Conservation (phyloP, 345 rosid genomes). For the Erucastrum elatum region DNA sequence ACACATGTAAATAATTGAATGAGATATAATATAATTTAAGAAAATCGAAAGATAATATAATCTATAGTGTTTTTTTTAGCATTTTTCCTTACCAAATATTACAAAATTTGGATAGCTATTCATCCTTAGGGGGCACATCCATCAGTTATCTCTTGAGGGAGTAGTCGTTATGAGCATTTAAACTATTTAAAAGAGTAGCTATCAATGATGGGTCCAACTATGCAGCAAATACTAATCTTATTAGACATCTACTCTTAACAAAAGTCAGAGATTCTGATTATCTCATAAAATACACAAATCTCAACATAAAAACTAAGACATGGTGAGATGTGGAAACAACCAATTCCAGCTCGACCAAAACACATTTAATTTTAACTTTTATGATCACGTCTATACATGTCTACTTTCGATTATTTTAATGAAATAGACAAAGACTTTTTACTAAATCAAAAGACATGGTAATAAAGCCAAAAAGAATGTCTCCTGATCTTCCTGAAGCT, state of each 20-base stretch:
- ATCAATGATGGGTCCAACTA: slow-evolving; percentile 18
- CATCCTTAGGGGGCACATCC: neutral
- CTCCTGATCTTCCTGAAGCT: slow-evolving; percentile 23
- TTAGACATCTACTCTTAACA: neutral
- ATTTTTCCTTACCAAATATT: neutral
- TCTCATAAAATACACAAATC: slow-evolving; percentile 1
- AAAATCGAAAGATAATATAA: neutral
- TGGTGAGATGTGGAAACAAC: slow-evolving; percentile 15
- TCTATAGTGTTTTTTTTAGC: neutral
- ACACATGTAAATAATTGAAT: slow-evolving; percentile 13
- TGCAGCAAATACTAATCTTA: slow-evolving; percentile 8
- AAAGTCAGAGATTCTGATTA: slow-evolving; percentile 22
- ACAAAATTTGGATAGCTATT: neutral
- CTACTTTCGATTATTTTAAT: neutral
- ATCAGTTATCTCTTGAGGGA: neutral
- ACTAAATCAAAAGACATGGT: slow-evolving; percentile 24
- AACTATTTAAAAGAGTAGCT: neutral
- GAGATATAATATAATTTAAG: neutral
- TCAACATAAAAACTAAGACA: slow-evolving; percentile 16
- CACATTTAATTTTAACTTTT: neutral
- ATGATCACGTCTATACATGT: slow-evolving; percentile 34
- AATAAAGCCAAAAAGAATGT: slow-evolving; percentile 30
- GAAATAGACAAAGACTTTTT: slow-evolving; percentile 22
- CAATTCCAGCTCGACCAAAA: slow-evolving; percentile 31
- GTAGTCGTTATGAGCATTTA: neutral